Conservation (phyloP, 2,329 filamentous ascomycete species). For the Talaromyces funiculosus region DNA sequence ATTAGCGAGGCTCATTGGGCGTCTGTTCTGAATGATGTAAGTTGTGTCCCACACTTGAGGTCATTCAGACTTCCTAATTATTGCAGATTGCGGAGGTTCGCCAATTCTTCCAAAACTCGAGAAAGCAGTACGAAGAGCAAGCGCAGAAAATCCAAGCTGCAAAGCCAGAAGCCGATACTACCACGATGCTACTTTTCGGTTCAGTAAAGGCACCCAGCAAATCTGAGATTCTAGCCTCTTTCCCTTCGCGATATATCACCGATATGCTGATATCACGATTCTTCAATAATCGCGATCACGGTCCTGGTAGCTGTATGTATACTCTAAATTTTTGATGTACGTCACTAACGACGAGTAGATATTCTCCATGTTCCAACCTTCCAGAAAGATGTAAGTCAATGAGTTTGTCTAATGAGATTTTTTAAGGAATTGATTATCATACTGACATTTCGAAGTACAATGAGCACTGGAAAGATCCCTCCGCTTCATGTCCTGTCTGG, state of each 20-base stretch:
- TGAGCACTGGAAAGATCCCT: constrained; percentile 55
- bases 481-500: constrained; percentile 55
- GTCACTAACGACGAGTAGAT: constrained; percentile 34
- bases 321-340: not conserved
- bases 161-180: constrained; percentile 48
- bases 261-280: constrained; percentile 81
- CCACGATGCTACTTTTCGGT: constrained; percentile 74
- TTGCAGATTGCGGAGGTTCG: constrained; percentile 80
- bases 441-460: constrained; percentile 47
- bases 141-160: constrained; percentile 68
- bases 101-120: constrained; percentile 78
- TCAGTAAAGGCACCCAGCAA: constrained; percentile 64
- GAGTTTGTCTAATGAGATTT: too few relatives aligned
- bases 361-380: constrained; percentile 83
- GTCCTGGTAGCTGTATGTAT: constrained; percentile 54
- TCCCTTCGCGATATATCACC: constrained; percentile 77
- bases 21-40: constrained; percentile 64
- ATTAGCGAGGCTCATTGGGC: constrained; percentile 81
- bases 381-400: constrained; percentile 61
- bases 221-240: constrained; percentile 68
- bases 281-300: constrained; percentile 73
- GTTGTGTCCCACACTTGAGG: constrained; percentile 17
- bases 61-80: not conserved
- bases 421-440: not conserved
- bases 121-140: constrained; percentile 81